Conservation (phyloP, 495 filamentous ascomycete species). For the Neurospora intermedia region DNA sequence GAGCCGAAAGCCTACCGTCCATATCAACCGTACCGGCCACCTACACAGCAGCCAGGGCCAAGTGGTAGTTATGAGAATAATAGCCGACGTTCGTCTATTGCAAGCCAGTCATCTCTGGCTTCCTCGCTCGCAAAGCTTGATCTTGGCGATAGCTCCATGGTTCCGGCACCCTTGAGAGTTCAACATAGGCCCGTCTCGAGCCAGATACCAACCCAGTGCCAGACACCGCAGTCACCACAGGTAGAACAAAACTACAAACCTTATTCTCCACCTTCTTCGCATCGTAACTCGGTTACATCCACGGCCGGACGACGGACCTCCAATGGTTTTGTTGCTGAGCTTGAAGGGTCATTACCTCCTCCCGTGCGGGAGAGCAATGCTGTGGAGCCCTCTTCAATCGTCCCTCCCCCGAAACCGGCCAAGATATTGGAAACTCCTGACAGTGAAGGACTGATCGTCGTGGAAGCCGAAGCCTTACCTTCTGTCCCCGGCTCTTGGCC, state of each 20-base stretch:
- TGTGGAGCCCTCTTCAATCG: not conserved
- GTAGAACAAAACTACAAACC: not conserved
- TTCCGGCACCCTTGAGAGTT: not conserved
- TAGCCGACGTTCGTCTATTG: not conserved
- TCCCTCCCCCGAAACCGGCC: not conserved
- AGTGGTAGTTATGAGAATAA: not conserved
- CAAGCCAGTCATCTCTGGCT: not conserved
- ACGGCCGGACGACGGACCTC: not conserved
- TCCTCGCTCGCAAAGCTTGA: not conserved
- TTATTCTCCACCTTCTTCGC: not conserved
- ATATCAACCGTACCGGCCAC: not conserved
- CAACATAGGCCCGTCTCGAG: not conserved
- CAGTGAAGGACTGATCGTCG: not conserved
- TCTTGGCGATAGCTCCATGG: not conserved
- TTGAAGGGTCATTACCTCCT: not conserved
- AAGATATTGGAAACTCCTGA: not conserved
- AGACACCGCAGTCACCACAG: not conserved
- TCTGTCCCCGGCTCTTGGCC: not conserved
- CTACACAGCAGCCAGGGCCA: not conserved
- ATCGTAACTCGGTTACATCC: not conserved
- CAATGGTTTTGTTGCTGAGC: not conserved
- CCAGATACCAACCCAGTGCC: not conserved
- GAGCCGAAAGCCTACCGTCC: not conserved
- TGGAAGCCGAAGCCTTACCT: not conserved
- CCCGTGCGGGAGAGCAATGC: not conserved